Evolutionary conservation across 2,329 filamentous ascomycete genomes (phyloP), one percentile per base, ranked within the genome.

Genomic region (Ophiostoma angusticollis): DNA sequence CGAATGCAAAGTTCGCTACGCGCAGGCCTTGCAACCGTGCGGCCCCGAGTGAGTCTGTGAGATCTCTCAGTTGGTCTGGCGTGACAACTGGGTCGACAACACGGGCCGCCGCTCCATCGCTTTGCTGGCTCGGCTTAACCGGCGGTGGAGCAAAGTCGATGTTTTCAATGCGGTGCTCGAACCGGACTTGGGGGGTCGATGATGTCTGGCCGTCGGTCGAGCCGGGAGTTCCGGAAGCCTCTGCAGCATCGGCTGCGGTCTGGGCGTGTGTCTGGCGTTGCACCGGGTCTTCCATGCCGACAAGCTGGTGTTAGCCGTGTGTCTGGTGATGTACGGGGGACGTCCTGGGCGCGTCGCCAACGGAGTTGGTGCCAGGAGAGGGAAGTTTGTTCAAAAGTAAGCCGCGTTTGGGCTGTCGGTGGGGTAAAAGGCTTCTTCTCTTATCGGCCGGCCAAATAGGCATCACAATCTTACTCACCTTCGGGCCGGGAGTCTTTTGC

Each of bases 1-100:
- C 87, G 54, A 87, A 96, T 31, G 81, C 78, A 60, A 85, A 93
- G 55, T 86, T 84, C 55, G 81, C 82, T 67, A 93, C 75, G 47
- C 87, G 76, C 41, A 77, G 72, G 51, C 87, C 80, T 62, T 95
- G 87, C 45, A 94, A 69, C 50, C 80, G 76, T 33, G 78, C 72
- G 45, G 76, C 75, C 47, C 85, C 80, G 19, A 93, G 65, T 18
- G 75, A 78, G 49, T 77, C 74, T 36, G 82, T 78, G 45, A 94
- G 64, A n/a, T 41, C 40, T 12, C 35, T 74, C 41, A 93, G 65
- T 53, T 87, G 73, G 41, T 84, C 78, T 14, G 64, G 60, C 6
- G 67, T 66, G 14, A 43, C 41, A 11, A 19, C 27, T 14, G 17
- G n/a, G 21, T 7, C n/a, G 22, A 33, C 29, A 16, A 35, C 29